phyloP scores from a whole-genome alignment of 2,329 filamentous ascomycete species.

The Lasiodiplodia hormozganensis region DNA sequence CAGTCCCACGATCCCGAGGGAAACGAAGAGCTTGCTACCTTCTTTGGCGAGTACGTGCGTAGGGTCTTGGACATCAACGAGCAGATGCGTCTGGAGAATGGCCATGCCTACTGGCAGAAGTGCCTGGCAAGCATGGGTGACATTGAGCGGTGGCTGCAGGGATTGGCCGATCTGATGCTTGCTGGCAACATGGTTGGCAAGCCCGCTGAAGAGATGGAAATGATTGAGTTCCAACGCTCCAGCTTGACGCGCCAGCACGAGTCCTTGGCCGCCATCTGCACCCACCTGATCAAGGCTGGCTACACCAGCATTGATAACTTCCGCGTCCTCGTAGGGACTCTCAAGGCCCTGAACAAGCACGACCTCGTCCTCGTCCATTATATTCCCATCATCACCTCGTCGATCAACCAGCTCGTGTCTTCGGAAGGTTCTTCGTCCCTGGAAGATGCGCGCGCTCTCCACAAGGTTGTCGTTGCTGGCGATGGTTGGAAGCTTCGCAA shows the following conservation, averaged over 20 bases:
- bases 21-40: constrained; percentile 36
- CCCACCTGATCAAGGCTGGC: constrained; percentile 77
- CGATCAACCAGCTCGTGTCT: constrained; percentile 42
- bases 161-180: constrained; percentile 76
- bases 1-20: constrained; percentile 57
- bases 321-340: constrained; percentile 68
- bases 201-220: constrained; percentile 66
- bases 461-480: constrained; percentile 71
- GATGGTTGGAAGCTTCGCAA: constrained; percentile 75
- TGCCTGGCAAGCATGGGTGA: constrained; percentile 79
- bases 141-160: constrained; percentile 78
- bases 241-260: constrained; percentile 92
- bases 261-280: constrained; percentile 79
- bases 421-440: constrained; percentile 55
- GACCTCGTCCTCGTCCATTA: constrained; percentile 80
- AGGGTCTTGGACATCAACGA: constrained; percentile 61
- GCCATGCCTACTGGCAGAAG: constrained; percentile 71
- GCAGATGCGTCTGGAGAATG: constrained; percentile 57
- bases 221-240: constrained; percentile 78
- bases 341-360: constrained; percentile 78
- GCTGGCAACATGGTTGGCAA: constrained; percentile 78
- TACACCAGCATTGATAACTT: constrained; percentile 77
- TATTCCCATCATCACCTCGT: constrained; percentile 76
- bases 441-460: constrained; percentile 72
- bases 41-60: constrained; percentile 44